phyloP scores from a whole-genome alignment of 331 rosid genomes.

The Pyracantha coccinea region DNA sequence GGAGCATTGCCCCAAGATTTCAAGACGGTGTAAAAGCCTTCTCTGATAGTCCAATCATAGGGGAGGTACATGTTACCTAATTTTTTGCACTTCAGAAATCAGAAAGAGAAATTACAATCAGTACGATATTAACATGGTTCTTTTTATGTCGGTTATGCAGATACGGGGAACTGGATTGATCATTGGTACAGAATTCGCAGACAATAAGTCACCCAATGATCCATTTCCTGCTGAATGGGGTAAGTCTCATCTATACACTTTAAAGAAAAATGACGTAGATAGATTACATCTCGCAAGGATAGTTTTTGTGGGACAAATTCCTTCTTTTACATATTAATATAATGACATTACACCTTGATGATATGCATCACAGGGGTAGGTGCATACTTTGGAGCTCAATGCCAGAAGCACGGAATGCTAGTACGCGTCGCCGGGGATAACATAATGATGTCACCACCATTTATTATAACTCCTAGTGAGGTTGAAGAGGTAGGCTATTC shows the following conservation, averaged over 20 bases:
- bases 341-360: background rate
- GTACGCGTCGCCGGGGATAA: conserved; percentile 73
- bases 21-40: conserved; percentile 83
- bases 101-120: background rate
- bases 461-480: conserved; percentile 52
- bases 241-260: conserved; percentile 20
- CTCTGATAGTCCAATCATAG: conserved; percentile 72
- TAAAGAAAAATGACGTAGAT: background rate
- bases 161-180: conserved; percentile 86
- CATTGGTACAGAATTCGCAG: conserved; percentile 65
- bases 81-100: background rate
- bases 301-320: background rate
- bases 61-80: conserved; percentile 58
- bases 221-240: conserved; percentile 94
- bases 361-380: conserved; percentile 41
- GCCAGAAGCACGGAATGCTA: conserved; percentile 71
- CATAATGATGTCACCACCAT: conserved; percentile 85
- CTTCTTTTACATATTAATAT: background rate
- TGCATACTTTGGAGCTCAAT: conserved; percentile 76
- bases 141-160: conserved; percentile 35
- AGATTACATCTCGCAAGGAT: too few relatives aligned
- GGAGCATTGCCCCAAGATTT: conserved; percentile 54
- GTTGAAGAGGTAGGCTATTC: conserved; percentile 55
- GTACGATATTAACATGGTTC: background rate
- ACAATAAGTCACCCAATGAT: conserved; percentile 82